Evolutionary conservation across 331 rosid genomes (phyloP), one percentile per base, ranked within the genome.

Genomic region (Saraca asoca): DNA sequence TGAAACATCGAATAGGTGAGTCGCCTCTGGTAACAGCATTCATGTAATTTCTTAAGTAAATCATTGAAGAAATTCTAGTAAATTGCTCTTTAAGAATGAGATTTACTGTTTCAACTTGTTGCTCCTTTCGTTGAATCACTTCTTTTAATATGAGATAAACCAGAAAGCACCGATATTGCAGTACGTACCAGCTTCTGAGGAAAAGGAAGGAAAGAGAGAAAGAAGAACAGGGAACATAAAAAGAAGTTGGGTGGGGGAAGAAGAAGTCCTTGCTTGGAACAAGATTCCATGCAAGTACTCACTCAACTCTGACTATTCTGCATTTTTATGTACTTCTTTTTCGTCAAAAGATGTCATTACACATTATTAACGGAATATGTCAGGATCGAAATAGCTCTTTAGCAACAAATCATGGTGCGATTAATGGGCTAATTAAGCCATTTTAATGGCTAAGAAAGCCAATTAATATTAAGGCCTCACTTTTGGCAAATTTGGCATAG

Each of bases 1-100:
- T 51, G 12, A 33, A 42, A 56, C 29, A 29, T 64, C 64, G 54
- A 54, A 55, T 44, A 55, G 20, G n/a, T n/a, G n/a, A n/a, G n/a
- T n/a, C n/a, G n/a, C 34, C 16, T 7, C 31, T n/a, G n/a, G 63
- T 31, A 53, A 55, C 42, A 39, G 12, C 24, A 13, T n/a, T n/a
- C n/a, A n/a, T n/a, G n/a, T n/a, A n/a, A n/a, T n/a, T n/a, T n/a
- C n/a, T n/a, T n/a, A n/a, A n/a, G n/a, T n/a, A n/a, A n/a, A n/a
- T n/a, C n/a, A n/a, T n/a, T n/a, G n/a, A 8, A 52, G 4, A 51
- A 66, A 13, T 10, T 12, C 19, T 17, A 9, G 5, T 12, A 44
- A n/a, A n/a, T n/a, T n/a, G 31, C 31, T 3, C 1, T 3, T 24
- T 24, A 3, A 24, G 31, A 24, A 1, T 24, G 3, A 3, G 2